Evolutionary conservation across 1,284 basidiomycete genomes (phyloP).

Genomic region (Pyrrhoderma noxium): DNA sequence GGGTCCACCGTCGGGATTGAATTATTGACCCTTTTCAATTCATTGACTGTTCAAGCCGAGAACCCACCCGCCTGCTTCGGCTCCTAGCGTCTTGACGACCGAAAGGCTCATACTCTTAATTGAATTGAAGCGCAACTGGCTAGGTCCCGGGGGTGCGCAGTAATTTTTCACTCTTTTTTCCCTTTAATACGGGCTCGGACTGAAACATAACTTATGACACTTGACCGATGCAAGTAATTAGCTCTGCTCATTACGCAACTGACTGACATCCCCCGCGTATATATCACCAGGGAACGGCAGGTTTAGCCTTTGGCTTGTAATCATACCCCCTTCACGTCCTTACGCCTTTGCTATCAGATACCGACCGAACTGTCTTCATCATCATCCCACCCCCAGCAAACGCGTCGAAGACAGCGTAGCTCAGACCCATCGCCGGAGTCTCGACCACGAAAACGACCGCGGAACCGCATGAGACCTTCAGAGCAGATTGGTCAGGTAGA

Average conservation of each 20-base stretch:
- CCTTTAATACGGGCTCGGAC: constrained; percentile 4
- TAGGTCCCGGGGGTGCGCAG: background rate
- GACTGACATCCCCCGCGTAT: constrained; percentile 7
- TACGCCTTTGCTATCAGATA: constrained; percentile 1
- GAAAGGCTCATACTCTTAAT: constrained; percentile 2
- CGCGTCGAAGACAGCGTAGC: constrained; percentile 15
- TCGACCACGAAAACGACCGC: constrained; percentile 3
- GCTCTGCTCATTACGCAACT: constrained; percentile 7
- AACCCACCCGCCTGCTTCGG: constrained; percentile 7
- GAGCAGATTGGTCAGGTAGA: constrained; percentile 2
- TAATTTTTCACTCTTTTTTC: constrained; percentile 8
- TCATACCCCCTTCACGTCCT: constrained; percentile 1
- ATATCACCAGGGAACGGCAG: constrained; percentile 7
- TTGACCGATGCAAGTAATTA: constrained; percentile 7
- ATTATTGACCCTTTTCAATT: constrained; percentile 12
- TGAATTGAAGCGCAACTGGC: background rate
- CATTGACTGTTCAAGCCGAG: constrained; percentile 10
- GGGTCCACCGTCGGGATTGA: background rate
- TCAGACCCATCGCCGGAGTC: constrained; percentile 5
- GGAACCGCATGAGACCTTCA: constrained; percentile 14
- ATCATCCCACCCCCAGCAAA: constrained; percentile 4
- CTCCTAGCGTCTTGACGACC: constrained; percentile 11
- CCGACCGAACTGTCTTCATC: constrained; percentile 9
- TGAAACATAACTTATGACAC: background rate
- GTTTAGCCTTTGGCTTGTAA: background rate